phyloP scores from a whole-genome alignment of 192 early-diverging fungal species.

The Helicostylum pulchrum region DNA sequence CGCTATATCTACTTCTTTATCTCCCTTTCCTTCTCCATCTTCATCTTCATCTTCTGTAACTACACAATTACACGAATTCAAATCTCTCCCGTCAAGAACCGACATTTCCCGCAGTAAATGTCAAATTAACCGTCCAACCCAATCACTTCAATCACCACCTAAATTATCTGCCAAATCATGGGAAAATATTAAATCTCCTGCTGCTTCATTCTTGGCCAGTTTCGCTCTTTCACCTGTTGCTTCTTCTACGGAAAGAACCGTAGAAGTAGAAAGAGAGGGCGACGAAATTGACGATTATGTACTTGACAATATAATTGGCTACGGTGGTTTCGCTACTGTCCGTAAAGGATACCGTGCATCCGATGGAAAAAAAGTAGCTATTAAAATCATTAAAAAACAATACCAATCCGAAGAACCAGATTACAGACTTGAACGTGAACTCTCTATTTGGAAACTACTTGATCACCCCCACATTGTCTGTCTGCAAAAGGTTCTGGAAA shows the following conservation, averaged over 20 bases:
- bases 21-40: slow-evolving; percentile 8
- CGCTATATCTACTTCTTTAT: no score
- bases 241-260: not conserved
- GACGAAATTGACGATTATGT: slow-evolving; percentile 73
- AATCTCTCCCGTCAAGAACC: not conserved
- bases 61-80: slow-evolving; percentile 1
- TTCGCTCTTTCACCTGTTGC: slow-evolving; percentile 25
- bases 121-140: slow-evolving; percentile 1
- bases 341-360: slow-evolving; percentile 59
- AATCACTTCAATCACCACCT: slow-evolving; percentile 9
- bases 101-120: not conserved
- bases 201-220: slow-evolving; percentile 35
- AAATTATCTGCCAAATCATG: slow-evolving; percentile 28
- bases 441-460: slow-evolving; percentile 63
- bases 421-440: slow-evolving; percentile 56
- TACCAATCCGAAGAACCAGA: slow-evolving; percentile 16
- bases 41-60: slow-evolving; percentile 14
- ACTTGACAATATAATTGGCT: slow-evolving; percentile 65
- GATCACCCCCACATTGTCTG: slow-evolving; percentile 66
- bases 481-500: slow-evolving; percentile 64
- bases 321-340: slow-evolving; percentile 75
- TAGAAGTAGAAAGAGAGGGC: slow-evolving; percentile 52
- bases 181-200: slow-evolving; percentile 30
- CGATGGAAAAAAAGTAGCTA: slow-evolving; percentile 50
- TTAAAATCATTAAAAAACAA: slow-evolving; percentile 67